phyloP scores from a whole-genome alignment of 176 grass and related monocot genomes.

The Hsuehochloa calcarea region DNA sequence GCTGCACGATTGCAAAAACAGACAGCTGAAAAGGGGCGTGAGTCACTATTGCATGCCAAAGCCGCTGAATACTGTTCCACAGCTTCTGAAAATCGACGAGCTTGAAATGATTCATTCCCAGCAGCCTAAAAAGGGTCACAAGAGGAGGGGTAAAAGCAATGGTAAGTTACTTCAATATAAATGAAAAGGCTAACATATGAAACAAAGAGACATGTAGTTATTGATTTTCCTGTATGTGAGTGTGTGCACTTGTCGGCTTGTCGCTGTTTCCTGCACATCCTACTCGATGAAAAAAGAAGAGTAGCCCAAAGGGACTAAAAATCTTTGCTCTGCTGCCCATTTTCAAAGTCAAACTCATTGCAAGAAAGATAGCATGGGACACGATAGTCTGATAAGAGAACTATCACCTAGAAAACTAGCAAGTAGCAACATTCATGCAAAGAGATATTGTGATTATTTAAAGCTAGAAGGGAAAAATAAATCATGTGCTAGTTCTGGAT shows the following conservation, averaged over 20 bases:
- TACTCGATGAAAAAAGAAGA: background rate
- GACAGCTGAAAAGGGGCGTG: slow-evolving; percentile 73
- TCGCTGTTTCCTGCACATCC: background rate
- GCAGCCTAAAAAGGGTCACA: slow-evolving; percentile 55
- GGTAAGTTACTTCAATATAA: slow-evolving; percentile 3
- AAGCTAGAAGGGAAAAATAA: background rate
- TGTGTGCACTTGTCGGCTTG: background rate
- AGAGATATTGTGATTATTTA: background rate
- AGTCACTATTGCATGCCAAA: slow-evolving; percentile 70
- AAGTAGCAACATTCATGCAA: background rate
- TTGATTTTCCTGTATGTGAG: background rate
- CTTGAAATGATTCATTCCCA: slow-evolving; percentile 93
- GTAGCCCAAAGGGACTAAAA: background rate
- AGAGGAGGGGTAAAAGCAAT: slow-evolving; percentile 14
- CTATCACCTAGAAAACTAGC: background rate
- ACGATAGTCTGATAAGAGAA: background rate
- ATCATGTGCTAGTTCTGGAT: background rate
- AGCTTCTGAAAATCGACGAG: slow-evolving; percentile 67
- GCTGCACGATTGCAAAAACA: slow-evolving; percentile 96
- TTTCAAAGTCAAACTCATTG: background rate
- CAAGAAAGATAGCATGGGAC: background rate
- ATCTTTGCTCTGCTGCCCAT: background rate
- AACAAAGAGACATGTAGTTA: background rate
- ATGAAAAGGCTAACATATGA: background rate
- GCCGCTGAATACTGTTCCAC: slow-evolving; percentile 84